Percentiles rank a stretch among this genome's conserved stretches.
Evolutionary conservation across 164 flowering plant genomes (phyloP).

Genomic region (Chimonanthus praecox): DNA sequence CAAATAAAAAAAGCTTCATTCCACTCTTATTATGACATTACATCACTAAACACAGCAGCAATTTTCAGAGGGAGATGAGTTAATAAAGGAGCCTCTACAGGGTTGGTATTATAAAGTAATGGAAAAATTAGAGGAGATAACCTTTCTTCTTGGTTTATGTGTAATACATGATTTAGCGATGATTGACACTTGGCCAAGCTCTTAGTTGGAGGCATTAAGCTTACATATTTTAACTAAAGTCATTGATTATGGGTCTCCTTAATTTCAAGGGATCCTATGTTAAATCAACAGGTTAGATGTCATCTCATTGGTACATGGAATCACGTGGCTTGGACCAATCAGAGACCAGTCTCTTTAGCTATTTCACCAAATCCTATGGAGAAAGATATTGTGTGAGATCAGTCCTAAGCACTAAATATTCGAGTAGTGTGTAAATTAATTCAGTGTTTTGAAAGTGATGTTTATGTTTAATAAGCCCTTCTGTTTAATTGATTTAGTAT

Average conservation of each 20-base stretch:
- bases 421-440: too few species aligned
- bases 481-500: too few species aligned
- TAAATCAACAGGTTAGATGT: neutral
- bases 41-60: neutral
- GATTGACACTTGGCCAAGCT: slow-evolving; percentile 39
- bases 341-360: neutral
- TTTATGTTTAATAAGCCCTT: too few species aligned
- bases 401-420: neutral
- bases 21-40: neutral
- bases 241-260: slow-evolving; percentile 5
- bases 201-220: slow-evolving; percentile 11
- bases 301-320: slow-evolving; percentile 7
- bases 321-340: slow-evolving; percentile 15
- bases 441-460: too few species aligned
- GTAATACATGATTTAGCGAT: slow-evolving; percentile 36
- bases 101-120: slow-evolving; percentile 18
- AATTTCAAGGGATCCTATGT: neutral
- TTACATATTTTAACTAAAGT: neutral
- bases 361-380: slow-evolving; percentile 1
- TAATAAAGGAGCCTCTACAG: slow-evolving; percentile 9
- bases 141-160: slow-evolving; percentile 17
- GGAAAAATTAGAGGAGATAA: neutral
- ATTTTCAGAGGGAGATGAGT: neutral
- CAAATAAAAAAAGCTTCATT: neutral
- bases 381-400: neutral